A percentile compares a stretch with the other conserved stretches of the same genome.
phyloP scores from a whole-genome alignment of 306 rosid species.

The Senna siamea region DNA sequence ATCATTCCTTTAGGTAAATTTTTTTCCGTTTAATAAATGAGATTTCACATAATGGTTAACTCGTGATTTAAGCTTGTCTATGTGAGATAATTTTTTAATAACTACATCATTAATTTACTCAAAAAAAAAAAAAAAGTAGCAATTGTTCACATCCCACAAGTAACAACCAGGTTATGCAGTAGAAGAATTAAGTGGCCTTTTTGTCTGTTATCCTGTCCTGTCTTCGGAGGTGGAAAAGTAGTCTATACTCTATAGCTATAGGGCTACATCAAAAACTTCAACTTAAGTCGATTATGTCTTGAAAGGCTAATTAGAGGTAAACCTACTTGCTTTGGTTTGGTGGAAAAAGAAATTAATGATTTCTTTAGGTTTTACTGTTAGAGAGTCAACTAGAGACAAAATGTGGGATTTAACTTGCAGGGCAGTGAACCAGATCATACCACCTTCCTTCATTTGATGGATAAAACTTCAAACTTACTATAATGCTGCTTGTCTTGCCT shows the following conservation, averaged over 20 bases:
- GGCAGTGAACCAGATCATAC: background rate
- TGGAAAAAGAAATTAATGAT: background rate
- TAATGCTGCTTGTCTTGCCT: slow-evolving; percentile 22
- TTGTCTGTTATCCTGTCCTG: slow-evolving; percentile 2
- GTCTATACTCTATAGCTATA: background rate
- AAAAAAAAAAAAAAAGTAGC: too few relatives aligned
- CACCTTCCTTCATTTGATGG: background rate
- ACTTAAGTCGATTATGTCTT: background rate
- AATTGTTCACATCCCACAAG: background rate
- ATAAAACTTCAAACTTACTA: slow-evolving; percentile 7
- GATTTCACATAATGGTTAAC: too few relatives aligned
- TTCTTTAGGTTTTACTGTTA: background rate
- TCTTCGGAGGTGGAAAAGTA: slow-evolving; percentile 11
- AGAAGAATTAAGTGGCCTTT: background rate
- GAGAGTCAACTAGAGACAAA: slow-evolving; percentile 4
- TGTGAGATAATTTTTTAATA: too few relatives aligned
- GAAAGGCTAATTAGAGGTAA: background rate
- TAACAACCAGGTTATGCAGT: background rate
- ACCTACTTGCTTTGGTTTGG: background rate
- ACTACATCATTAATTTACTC: too few relatives aligned
- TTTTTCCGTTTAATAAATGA: too few relatives aligned
- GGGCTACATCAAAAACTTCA: background rate
- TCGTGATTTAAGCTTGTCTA: too few relatives aligned
- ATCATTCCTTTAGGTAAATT: too few relatives aligned
- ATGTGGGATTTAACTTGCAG: slow-evolving; percentile 1